Evolutionary conservation across 352 stramenopile genomes (phyloP).

Genomic region (Pythium rhizo-oryzae): DNA sequence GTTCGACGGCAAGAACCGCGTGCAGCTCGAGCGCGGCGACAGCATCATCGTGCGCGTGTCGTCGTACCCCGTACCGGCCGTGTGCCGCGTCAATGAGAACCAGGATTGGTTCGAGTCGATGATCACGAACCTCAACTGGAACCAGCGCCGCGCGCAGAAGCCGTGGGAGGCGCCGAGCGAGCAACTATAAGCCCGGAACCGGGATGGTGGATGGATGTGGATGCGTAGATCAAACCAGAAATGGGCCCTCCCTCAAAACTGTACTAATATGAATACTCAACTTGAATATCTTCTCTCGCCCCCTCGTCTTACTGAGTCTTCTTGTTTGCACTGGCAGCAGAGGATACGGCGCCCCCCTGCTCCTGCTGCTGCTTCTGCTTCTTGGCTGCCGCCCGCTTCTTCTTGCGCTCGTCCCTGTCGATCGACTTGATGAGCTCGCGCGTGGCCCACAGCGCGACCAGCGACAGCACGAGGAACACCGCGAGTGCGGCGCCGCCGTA

Average conservation of each 20-base stretch:
- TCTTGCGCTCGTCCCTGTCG: slow-evolving; percentile 43
- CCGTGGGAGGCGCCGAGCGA: slow-evolving; percentile 44
- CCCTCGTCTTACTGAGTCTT: slow-evolving; percentile 21
- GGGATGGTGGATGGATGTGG: background rate
- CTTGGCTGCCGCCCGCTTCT: slow-evolving; percentile 12
- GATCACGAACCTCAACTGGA: slow-evolving; percentile 94
- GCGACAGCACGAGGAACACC: slow-evolving; percentile 50
- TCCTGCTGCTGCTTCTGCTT: slow-evolving; percentile 2
- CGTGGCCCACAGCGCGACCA: slow-evolving; percentile 60
- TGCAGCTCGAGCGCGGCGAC: slow-evolving; percentile 87
- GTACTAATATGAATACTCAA: slow-evolving; percentile 21
- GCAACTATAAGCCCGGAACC: slow-evolving; percentile 8
- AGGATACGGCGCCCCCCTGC: background rate
- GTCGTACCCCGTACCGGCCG: slow-evolving; percentile 86
- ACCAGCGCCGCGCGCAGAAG: slow-evolving; percentile 85
- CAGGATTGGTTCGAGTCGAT: slow-evolving; percentile 93
- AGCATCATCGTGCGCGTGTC: slow-evolving; percentile 86
- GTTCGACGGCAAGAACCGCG: slow-evolving; percentile 92
- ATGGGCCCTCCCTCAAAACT: background rate
- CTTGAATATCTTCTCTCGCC: background rate
- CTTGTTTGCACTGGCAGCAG: slow-evolving; percentile 3
- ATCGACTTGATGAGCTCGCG: slow-evolving; percentile 65
- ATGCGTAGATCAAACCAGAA: background rate
- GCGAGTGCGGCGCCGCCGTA: slow-evolving; percentile 46
- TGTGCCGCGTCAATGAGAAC: slow-evolving; percentile 89